A percentile compares a stretch with the other conserved stretches of the same genome.
These are phyloP conservation scores for Blastobotrys apis DNA, from an alignment of 1,139 yeast genomes.

Conservation along the genomic window DNA sequence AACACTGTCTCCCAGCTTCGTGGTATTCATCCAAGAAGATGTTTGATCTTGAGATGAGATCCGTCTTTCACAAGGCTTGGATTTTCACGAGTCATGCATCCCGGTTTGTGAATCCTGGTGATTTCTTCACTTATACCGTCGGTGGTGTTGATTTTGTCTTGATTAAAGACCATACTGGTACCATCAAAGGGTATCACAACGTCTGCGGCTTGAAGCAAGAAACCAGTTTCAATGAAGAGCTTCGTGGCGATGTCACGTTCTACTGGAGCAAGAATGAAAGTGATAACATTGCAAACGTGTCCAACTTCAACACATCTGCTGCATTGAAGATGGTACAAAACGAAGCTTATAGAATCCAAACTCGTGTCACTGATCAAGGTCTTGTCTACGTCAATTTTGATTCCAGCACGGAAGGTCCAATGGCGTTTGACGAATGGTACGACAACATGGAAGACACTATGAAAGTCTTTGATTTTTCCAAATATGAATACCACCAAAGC, in stretches of 20 bases:
- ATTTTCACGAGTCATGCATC: constrained; percentile 9
- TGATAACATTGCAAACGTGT: background rate
- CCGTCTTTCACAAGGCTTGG: constrained; percentile 15
- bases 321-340: constrained; percentile 11
- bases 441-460: constrained; percentile 12
- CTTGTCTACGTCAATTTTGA: constrained; percentile 13
- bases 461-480: constrained; percentile 11
- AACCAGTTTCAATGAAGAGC: constrained; percentile 3
- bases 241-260: constrained; percentile 8
- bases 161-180: constrained; percentile 10
- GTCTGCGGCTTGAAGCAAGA: constrained; percentile 14
- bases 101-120: constrained; percentile 12
- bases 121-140: constrained; percentile 8
- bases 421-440: constrained; percentile 12
- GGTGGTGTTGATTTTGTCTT: constrained; percentile 12
- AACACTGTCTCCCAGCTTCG: constrained; percentile 11
- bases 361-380: constrained; percentile 11
- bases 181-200: constrained; percentile 13
- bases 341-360: constrained; percentile 5
- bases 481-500: constrained; percentile 14
- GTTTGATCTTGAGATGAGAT: constrained; percentile 13
- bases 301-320: constrained; percentile 3
- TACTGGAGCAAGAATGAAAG: constrained; percentile 9
- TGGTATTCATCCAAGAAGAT: constrained; percentile 12
- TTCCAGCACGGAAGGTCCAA: constrained; percentile 11